Percentiles rank a stretch among this genome's conserved stretches.
Conservation (phyloP, 2,329 filamentous ascomycete species). For the Chaetomium sp. region DNA sequence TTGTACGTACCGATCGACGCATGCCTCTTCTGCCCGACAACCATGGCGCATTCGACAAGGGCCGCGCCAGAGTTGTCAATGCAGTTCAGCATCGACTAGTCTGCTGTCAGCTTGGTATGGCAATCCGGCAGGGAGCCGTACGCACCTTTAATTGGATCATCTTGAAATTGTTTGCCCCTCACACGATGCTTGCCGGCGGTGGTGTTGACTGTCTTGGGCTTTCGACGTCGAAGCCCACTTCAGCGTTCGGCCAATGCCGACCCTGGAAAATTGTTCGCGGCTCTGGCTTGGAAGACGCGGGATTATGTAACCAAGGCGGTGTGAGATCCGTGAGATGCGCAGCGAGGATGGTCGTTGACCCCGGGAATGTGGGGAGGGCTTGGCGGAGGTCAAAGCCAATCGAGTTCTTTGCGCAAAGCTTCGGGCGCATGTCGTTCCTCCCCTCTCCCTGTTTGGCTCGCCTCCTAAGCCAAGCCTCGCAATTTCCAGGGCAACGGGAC, state of each 20-base stretch:
- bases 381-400: conserved; percentile 24
- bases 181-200: conserved; percentile 28
- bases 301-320: conserved; percentile 29
- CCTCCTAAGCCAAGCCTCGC: conserved; percentile 29
- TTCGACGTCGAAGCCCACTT: conserved; percentile 17
- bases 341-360: conserved; percentile 5
- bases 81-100: conserved; percentile 93
- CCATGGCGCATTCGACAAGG: conserved; percentile 92
- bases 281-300: conserved; percentile 6
- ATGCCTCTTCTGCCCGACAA: conserved; percentile 85
- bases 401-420: conserved; percentile 25
- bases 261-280: conserved; percentile 32
- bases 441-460: conserved; percentile 19
- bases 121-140: too few relatives aligned
- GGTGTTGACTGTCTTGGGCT: conserved; percentile 14
- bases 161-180: conserved; percentile 45
- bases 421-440: conserved; percentile 12
- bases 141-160: conserved; percentile 91
- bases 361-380: conserved; percentile 16
- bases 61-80: conserved; percentile 99
- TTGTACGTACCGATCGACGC: conserved; percentile 77
- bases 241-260: conserved; percentile 20
- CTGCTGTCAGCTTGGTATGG: conserved; percentile 12
- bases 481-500: conserved; percentile 34
- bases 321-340: conserved; percentile 13